phyloP scores from a whole-genome alignment of 2,329 filamentous ascomycete species.

The Sporothrix brasiliensis region DNA sequence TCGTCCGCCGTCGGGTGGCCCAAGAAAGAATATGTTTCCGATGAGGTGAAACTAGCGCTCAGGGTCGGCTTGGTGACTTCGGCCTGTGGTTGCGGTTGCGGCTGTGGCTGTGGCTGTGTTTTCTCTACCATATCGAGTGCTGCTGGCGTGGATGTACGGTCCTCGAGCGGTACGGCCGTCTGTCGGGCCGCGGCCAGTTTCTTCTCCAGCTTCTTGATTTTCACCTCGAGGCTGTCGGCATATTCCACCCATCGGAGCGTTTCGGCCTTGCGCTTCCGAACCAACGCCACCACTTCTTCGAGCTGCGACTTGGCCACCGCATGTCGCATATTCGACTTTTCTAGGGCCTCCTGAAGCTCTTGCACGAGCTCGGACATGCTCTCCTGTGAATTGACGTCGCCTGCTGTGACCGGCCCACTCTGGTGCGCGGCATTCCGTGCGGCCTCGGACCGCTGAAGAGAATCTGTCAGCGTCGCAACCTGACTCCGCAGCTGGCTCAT shows the following conservation, averaged over 20 bases:
- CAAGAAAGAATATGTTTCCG: slow-evolving; percentile 8
- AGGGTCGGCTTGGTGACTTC: slow-evolving; percentile 26
- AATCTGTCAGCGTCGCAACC: slow-evolving; percentile 40
- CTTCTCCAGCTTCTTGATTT: slow-evolving; percentile 49
- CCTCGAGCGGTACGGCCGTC: neutral
- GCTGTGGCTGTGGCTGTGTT: neutral
- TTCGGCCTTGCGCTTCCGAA: slow-evolving; percentile 48
- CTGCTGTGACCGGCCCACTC: neutral
- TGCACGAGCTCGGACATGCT: neutral
- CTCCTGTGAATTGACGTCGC: neutral
- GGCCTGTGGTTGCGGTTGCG: neutral
- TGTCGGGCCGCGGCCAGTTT: slow-evolving; percentile 35
- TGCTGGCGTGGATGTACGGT: neutral
- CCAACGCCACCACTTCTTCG: slow-evolving; percentile 47
- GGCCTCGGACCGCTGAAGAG: neutral
- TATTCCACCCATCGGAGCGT: slow-evolving; percentile 52
- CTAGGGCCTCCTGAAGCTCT: slow-evolving; percentile 31
- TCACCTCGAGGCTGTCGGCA: slow-evolving; percentile 49
- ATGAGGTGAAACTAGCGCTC: slow-evolving; percentile 30
- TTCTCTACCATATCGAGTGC: slow-evolving; percentile 3
- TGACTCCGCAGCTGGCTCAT: slow-evolving; percentile 48
- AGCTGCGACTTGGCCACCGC: slow-evolving; percentile 38
- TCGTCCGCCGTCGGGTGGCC: slow-evolving; percentile 1
- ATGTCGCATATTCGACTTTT: slow-evolving; percentile 32
- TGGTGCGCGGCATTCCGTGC: neutral